These are phyloP conservation scores for Polyrhizophydium stewartii DNA, from an alignment of 371 early-diverging fungal species.

Conservation along the genomic window DNA sequence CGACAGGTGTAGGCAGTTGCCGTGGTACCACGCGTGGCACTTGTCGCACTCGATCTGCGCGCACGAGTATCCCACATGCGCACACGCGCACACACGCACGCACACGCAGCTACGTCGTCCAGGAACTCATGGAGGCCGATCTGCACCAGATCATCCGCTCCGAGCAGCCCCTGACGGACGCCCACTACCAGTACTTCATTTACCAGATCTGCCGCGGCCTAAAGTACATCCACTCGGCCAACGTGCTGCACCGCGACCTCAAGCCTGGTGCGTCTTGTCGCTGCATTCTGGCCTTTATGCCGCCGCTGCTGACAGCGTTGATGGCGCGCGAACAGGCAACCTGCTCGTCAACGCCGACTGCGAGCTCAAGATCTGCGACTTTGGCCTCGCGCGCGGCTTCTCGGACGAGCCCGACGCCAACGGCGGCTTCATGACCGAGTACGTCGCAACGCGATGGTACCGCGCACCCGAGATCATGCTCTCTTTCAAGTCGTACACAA, in stretches of 20 bases:
- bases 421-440: slow-evolving; percentile 60
- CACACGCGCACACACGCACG: too few species aligned
- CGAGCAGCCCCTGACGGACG: slow-evolving; percentile 92
- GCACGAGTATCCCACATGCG: too few species aligned
- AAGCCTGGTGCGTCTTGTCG: slow-evolving; percentile 61
- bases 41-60: too few species aligned
- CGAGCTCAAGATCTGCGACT: slow-evolving; percentile 77
- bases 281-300: background rate
- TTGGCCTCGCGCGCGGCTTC: slow-evolving; percentile 69
- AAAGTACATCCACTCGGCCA: slow-evolving; percentile 98
- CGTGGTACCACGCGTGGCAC: too few species aligned
- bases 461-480: slow-evolving; percentile 71
- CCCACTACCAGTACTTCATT: slow-evolving; percentile 97
- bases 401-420: slow-evolving; percentile 53
- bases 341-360: slow-evolving; percentile 97
- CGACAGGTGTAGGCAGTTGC: too few species aligned
- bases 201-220: slow-evolving; percentile 96
- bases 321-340: slow-evolving; percentile 55
- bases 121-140: slow-evolving; percentile 95
- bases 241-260: slow-evolving; percentile 95
- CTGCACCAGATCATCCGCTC: slow-evolving; percentile 97
- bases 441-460: slow-evolving; percentile 76
- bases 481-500: slow-evolving; percentile 51
- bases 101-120: slow-evolving; percentile 39
- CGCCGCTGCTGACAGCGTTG: background rate